Evolutionary conservation across 805 yeast genomes (phyloP), one percentile per base, ranked within the genome.

Genomic region (Danielia reshetovae): DNA sequence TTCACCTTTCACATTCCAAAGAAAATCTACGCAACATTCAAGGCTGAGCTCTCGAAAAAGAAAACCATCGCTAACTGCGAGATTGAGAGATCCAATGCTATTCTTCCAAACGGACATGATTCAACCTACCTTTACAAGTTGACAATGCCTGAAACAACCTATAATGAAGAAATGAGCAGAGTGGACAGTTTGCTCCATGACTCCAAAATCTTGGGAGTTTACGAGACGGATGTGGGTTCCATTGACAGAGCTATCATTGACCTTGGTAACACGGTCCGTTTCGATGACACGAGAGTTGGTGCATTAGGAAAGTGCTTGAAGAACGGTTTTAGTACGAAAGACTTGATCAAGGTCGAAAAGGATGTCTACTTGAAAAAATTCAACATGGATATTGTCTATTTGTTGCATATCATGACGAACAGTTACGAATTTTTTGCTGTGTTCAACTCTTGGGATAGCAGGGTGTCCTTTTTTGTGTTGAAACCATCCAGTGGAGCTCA

Each of bases 281-380:
- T 89, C 43, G 85, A 79, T 43, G 81, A 81, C 29, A 65, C 77
- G 1, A 69, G 74, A 36, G 74, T 85, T n/a, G 96, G 97, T 7
- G 78, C 88, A 0, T 64, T 94, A 7, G 95, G 97, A 6, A 76
- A 74, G 49, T 95, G 96, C 18, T 62, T 93, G 38, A 88, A 85
- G 47, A 72, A 74, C 39, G 98, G 98, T 0, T 94, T 94, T 57
- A 77, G 82, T 10, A 52, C 74, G 36, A 75, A 75, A 32, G 79
- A 80, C 55, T 55, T 75, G 35, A 57, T 77, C 23, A 62, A 64
- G 18, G 60, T 72, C 5, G 74, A 76, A 4, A 55, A 73, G 10
- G 68, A 65, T 3, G 65, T 23, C 27, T 86, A 87, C 48, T 59
- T 87, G 43, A 59, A 65, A 32, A 59, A 69, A 24, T 76, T 81